These are phyloP conservation scores for Fraxinus pennsylvanica DNA, from an alignment of 257 asterid species.

Conservation along the genomic window DNA sequence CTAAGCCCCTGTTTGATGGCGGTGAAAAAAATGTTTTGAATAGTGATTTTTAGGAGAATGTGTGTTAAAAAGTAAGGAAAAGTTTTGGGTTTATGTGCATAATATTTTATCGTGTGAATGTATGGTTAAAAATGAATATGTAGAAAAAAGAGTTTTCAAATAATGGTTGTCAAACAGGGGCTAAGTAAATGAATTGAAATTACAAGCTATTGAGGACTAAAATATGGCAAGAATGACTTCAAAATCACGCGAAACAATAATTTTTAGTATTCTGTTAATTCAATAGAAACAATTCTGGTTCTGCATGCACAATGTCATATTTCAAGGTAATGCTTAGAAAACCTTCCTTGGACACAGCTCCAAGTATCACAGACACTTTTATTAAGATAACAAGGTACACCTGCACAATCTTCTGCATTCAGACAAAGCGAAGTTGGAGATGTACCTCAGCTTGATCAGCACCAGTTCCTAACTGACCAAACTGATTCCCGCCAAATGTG, in stretches of 20 bases:
- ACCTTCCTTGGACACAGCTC: not conserved
- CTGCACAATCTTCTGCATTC: not conserved
- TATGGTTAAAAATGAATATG: too few species aligned
- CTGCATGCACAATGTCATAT: not conserved
- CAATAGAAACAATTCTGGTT: not conserved
- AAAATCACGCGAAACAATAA: not conserved
- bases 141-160: too few species aligned
- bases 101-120: too few species aligned
- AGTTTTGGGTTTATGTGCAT: too few species aligned
- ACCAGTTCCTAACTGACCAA: constrained; percentile 97
- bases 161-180: too few species aligned
- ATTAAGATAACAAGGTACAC: not conserved
- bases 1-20: not conserved
- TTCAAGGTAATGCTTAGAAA: not conserved
- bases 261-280: not conserved
- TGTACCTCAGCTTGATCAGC: constrained; percentile 91
- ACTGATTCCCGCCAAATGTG: constrained; percentile 96
- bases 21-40: too few species aligned
- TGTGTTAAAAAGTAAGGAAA: too few species aligned
- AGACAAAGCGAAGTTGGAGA: constrained; percentile 17
- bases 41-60: too few species aligned
- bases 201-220: not conserved
- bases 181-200: constrained; percentile 1
- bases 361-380: not conserved
- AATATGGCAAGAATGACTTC: constrained; percentile 7